Conservation (phyloP, 371 early-diverging fungal species). For the Sanchytrium tribonematis region DNA sequence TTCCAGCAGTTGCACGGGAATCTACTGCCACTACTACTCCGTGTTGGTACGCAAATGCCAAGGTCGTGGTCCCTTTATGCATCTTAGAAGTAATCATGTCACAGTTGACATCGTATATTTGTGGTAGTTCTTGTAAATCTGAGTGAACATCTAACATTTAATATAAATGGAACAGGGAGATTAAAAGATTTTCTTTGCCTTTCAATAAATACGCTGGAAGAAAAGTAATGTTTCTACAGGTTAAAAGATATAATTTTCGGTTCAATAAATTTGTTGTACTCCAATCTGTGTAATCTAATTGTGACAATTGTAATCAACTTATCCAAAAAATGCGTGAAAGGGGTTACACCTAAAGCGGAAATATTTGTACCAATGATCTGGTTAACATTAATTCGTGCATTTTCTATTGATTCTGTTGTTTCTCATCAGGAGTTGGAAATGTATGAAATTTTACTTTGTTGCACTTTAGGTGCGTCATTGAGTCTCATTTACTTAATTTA, state of each 20-base stretch:
- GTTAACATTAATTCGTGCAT: background rate
- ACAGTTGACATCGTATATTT: background rate
- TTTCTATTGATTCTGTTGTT: background rate
- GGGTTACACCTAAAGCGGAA: background rate
- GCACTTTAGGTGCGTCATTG: background rate
- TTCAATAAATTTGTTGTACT: background rate
- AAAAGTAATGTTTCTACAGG: too few species aligned
- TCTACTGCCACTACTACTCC: conserved; percentile 98
- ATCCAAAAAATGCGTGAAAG: background rate
- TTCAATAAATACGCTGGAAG: too few species aligned
- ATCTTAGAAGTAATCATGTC: conserved; percentile 20
- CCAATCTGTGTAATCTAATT: background rate
- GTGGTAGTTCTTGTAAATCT: background rate
- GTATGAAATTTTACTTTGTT: background rate
- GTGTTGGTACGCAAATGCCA: conserved; percentile 89
- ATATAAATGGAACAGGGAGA: background rate
- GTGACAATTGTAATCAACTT: background rate
- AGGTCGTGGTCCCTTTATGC: conserved; percentile 95
- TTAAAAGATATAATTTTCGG: background rate
- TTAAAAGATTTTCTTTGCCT: background rate
- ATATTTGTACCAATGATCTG: background rate
- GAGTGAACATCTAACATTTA: background rate
- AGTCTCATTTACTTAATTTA: background rate
- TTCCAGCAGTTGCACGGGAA: conserved; percentile 94
- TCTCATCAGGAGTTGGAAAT: background rate